These are phyloP conservation scores for Sclerospora graminicola DNA, from an alignment of 352 stramenopile species.

Conservation along the genomic window DNA sequence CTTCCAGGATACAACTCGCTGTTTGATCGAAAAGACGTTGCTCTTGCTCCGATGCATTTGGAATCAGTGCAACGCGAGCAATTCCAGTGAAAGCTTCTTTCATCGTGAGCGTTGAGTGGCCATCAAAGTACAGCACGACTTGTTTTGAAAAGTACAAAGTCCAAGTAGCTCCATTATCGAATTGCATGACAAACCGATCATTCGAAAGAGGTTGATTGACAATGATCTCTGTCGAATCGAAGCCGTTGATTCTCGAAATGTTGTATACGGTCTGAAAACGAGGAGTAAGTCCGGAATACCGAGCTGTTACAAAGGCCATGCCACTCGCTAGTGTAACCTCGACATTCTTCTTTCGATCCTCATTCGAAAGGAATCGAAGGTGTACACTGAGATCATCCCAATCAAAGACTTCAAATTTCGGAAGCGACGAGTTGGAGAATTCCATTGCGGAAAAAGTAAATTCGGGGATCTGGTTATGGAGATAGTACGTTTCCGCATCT, in stretches of 20 bases:
- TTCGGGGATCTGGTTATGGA: slow-evolving; percentile 33
- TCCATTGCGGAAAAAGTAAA: slow-evolving; percentile 42
- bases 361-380: slow-evolving; percentile 24
- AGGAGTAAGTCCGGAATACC: slow-evolving; percentile 35
- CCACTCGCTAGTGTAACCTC: slow-evolving; percentile 42
- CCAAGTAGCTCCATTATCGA: slow-evolving; percentile 44
- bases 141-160: slow-evolving; percentile 37
- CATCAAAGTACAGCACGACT: slow-evolving; percentile 27
- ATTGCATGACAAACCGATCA: slow-evolving; percentile 35
- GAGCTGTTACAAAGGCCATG: slow-evolving; percentile 55
- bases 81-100: slow-evolving; percentile 21
- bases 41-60: slow-evolving; percentile 21
- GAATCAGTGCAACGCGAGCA: no score
- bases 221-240: slow-evolving; percentile 14
- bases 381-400: slow-evolving; percentile 47
- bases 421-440: slow-evolving; percentile 24
- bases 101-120: slow-evolving; percentile 25
- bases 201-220: slow-evolving; percentile 25
- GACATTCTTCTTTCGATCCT: slow-evolving; percentile 25
- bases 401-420: slow-evolving; percentile 29
- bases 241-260: slow-evolving; percentile 43
- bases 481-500: slow-evolving; percentile 39
- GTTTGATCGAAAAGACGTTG: slow-evolving; percentile 30
- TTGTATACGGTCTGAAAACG: slow-evolving; percentile 29
- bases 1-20: no score